Evolutionary conservation across 306 rosid genomes (phyloP).

Genomic region (Fragaria nilgerrensis): DNA sequence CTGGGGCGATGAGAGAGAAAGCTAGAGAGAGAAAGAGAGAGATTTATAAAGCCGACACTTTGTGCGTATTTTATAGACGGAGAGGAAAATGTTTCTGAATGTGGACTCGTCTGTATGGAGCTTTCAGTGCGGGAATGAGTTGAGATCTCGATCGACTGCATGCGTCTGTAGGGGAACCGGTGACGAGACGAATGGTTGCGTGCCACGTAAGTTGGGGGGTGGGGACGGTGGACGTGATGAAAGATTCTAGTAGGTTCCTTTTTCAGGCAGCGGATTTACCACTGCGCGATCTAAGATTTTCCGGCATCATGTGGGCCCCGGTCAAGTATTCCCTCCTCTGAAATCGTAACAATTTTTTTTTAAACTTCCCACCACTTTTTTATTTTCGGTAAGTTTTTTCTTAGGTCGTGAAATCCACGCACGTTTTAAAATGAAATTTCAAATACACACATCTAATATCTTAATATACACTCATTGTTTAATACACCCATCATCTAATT

Average conservation of each 20-base stretch:
- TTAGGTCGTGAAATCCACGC: too few relatives aligned
- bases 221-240: not conserved
- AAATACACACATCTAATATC: too few relatives aligned
- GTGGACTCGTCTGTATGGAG: slow-evolving; percentile 15
- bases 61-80: slow-evolving; percentile 27
- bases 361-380: too few relatives aligned
- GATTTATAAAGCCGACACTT: slow-evolving; percentile 23
- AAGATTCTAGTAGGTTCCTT: not conserved
- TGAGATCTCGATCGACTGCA: not conserved
- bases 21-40: not conserved
- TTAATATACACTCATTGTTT: too few relatives aligned
- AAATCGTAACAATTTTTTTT: too few relatives aligned
- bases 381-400: too few relatives aligned
- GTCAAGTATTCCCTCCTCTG: not conserved
- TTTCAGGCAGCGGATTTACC: not conserved
- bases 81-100: slow-evolving; percentile 16
- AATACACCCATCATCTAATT: too few relatives aligned
- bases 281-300: not conserved
- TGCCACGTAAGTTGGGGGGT: not conserved
- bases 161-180: too few relatives aligned
- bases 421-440: too few relatives aligned
- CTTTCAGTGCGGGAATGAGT: not conserved
- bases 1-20: slow-evolving; percentile 17
- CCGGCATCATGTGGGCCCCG: not conserved
- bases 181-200: accelerated